Base-by-base conservation (phyloP, 805 yeast genomes). In the Yamadazyma philogaea region DNA sequence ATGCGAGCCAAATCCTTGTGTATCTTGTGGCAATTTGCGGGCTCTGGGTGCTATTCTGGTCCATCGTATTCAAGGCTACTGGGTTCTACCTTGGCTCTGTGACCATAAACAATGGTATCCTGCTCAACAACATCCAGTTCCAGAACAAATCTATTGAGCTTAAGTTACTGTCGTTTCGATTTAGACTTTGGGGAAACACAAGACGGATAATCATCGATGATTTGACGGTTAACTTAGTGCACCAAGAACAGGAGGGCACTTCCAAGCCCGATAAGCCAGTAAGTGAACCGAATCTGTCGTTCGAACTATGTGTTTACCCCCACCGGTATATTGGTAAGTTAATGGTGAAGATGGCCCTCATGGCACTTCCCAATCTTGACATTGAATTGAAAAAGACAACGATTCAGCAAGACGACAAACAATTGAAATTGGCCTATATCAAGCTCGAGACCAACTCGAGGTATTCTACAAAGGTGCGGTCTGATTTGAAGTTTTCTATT, bases 101-200 rank as follows among this genome's bases (percentile, higher is more conserved):
- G 4, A 45, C 66, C 14, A 54, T 69, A 30, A 66, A 62, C 48
- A 68, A 68, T 47, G 74, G 75, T 8, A 40, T 70, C 2, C 63
- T 55, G 63, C 51, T 68, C 48, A 65, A 67, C 46, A 52, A 60
- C 3, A 49, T 70, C 18, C 37, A 54, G 4, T 39, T 61, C 40
- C 39, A 39, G 8, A 43, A 50, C 17, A 44, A 42, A 20, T 39
- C 35, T 20, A n/a, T 42, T n/a, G 18, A 37, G 14, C 12, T 68
- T 1, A 19, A 41, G 3, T 35, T 63, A 5, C 46, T 51, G 8
- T 55, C 64, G 11, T 34, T 66, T 2, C 46, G 70, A 17, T 48
- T 68, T 24, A 49, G 67, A 30, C 53, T 68, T 15, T 70, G 74
- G 74, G 72, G 74, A 5, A 66, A 62, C 38, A 46, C 64, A 15